These are phyloP conservation scores for Picea glauca DNA, from an alignment of 75 land plant species.

Conservation along the genomic window DNA sequence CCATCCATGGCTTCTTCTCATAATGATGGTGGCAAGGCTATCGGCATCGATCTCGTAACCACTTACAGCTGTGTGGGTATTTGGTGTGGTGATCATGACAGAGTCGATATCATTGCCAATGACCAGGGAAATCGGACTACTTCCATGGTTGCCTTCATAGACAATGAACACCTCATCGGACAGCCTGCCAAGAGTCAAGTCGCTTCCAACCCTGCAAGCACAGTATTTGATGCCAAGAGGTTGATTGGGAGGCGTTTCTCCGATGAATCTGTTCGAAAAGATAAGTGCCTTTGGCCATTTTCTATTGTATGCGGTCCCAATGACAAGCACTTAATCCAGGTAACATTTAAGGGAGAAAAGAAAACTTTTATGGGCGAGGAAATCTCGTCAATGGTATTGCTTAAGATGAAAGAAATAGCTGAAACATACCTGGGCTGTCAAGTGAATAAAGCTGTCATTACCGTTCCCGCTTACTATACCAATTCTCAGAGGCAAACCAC, in stretches of 20 bases:
- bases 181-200: slow-evolving; percentile 50
- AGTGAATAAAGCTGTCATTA: slow-evolving; percentile 16
- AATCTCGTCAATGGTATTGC: slow-evolving; percentile 23
- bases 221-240: slow-evolving; percentile 43
- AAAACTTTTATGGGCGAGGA: slow-evolving; percentile 27
- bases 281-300: slow-evolving; percentile 18
- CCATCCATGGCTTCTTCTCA: no score
- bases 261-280: slow-evolving; percentile 13
- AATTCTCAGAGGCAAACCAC: slow-evolving; percentile 27
- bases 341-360: slow-evolving; percentile 15
- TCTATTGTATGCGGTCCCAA: slow-evolving; percentile 10
- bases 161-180: slow-evolving; percentile 35
- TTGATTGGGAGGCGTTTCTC: slow-evolving; percentile 39
- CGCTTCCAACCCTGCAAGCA: slow-evolving; percentile 37
- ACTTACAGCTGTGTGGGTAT: slow-evolving; percentile 49
- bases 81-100: slow-evolving; percentile 33
- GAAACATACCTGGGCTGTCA: slow-evolving; percentile 17
- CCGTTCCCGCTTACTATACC: slow-evolving; percentile 9
- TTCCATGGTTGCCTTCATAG: slow-evolving; percentile 52
- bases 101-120: slow-evolving; percentile 43
- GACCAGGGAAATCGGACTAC: slow-evolving; percentile 50
- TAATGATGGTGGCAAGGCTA: slow-evolving; percentile 18
- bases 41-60: slow-evolving; percentile 44
- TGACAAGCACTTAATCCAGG: slow-evolving; percentile 17
- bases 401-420: slow-evolving; percentile 13